Base-by-base conservation (phyloP, 2,329 filamentous ascomycete species). In the Calonectria leucothoes region DNA sequence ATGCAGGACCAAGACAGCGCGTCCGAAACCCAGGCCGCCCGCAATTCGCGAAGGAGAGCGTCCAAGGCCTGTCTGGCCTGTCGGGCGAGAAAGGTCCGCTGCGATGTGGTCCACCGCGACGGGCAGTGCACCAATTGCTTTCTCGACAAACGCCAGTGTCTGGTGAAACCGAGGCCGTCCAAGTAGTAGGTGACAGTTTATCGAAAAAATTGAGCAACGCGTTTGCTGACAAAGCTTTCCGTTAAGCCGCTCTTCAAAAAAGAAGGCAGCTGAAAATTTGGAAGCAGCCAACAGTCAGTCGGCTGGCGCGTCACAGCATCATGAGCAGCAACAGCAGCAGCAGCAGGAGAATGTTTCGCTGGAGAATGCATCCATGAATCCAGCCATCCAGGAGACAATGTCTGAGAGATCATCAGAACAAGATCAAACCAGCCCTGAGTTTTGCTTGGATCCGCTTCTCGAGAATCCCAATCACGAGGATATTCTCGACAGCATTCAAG, bases 101-200 rank as follows among this genome's bases (percentile, higher is more conserved):
- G 71, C 49, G 74, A 75, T 59, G 74, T 75, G 14, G 69, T 73
- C 20, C 59, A 72, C 11, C 72, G 72, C 33, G 51, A 67, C 1
- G 59, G 67, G 23, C 71, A 66, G 20, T 75, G 74, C 59, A 75
- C 74, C 2, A 75, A 75, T 20, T 75, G 74, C 48, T 37, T 52
- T 14, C 69, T 75, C n/a, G 71, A 75, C 39, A 72, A 74, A 15
- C 66, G 61, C 0, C 68, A 72, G 59, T 75, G 74, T n/a, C 31
- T 74, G 29, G 72, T 75, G 1, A 74, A 71, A 27, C 49, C 69
- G 4, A 69, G 74, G 12, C 65, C 71, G 6, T 66, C 74, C 4
- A 72, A 66, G 49, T 75, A 75, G 73, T 75, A 64, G 64, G 73
- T 29, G 48, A 15, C 0, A 29, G 7, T 10, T 37, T 31, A 33